Evolutionary conservation across 192 early-diverging fungal genomes (phyloP).

Genomic region (Spinellus fusiger): DNA sequence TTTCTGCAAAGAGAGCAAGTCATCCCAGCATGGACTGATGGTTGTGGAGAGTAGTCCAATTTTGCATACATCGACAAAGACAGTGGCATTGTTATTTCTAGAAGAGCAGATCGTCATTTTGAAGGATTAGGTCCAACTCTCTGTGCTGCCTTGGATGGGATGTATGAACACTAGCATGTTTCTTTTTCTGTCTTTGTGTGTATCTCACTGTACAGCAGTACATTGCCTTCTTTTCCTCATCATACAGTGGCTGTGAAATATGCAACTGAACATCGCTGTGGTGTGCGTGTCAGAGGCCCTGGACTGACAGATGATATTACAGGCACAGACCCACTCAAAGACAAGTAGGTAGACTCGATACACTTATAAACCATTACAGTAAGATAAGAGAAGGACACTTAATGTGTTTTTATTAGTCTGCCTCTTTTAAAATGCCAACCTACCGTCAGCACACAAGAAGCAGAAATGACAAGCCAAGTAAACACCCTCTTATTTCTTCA

Average conservation of each 20-base stretch:
- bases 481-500: not conserved
- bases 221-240: constrained; percentile 29
- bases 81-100: constrained; percentile 17
- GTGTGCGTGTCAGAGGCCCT: constrained; percentile 28
- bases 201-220: not conserved
- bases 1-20: not conserved
- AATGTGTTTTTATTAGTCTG: constrained; percentile 4
- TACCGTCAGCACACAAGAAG: constrained; percentile 9
- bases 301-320: constrained; percentile 26
- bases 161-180: constrained; percentile 3
- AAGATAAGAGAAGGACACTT: not conserved
- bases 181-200: not conserved
- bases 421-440: constrained; percentile 19
- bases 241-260: constrained; percentile 28
- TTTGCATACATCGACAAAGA: constrained; percentile 26
- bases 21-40: too few relatives aligned
- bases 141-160: constrained; percentile 24
- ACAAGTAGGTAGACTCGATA: constrained; percentile 12
- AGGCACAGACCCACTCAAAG: constrained; percentile 31
- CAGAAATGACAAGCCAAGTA: constrained; percentile 25
- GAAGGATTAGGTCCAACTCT: constrained; percentile 25
- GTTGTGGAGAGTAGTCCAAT: constrained; percentile 15
- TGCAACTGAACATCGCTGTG: constrained; percentile 32
- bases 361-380: not conserved
- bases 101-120: constrained; percentile 30